Evolutionary conservation across 495 filamentous ascomycete species (phyloP), one percentile per base, ranked within the genome.

Genomic region (Aspergillus egyptiacus): DNA sequence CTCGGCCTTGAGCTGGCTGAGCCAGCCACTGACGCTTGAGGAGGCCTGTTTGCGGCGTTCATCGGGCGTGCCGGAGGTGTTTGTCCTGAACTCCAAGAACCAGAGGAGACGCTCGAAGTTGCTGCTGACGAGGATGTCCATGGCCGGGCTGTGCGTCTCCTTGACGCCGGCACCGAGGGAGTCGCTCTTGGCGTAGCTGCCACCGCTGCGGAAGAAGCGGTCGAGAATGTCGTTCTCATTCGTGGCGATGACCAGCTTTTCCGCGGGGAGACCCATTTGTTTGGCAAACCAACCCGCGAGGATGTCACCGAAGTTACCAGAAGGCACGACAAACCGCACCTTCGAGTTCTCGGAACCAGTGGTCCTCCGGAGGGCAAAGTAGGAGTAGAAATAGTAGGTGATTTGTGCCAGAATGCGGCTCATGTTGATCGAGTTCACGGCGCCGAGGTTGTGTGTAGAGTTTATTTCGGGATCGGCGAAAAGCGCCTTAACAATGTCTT

Each of bases 71-170:
- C 33, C 33, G 14, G 53, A 47, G 39, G 51, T 56, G 51, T 67
- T 75, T 52, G 78, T 80, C 49, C 82, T 73, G 64, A 84, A 82
- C 1, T 88, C 82, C 2, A 59, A 50, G 73, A 85, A 95, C 91
- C 91, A 96, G n/a, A 98, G 74, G 0, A 98, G 75, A 22, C 93
- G 79, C 73, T 98, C 93, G 64, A 98, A 96, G 74, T 98, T 98
- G 64, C 84, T 89, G 45, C 81, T 86, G 28, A 96, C 89, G 10
- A 97, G 76, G 45, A 96, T 96, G 64, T 97, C 93, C 93, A 98
- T 98, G 15, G 93, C 93, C 0, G 93, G 91, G 43, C 79, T 85
- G 30, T 88, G 72, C 0, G 93, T 96, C 65, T 93, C 91, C 66
- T 87, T 88, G 49, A 78, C 80, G 55, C 77, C 73, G 1, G 76